Evolutionary conservation across 164 flowering plant genomes (phyloP).

Genomic region (Cinnamomum micranthum): DNA sequence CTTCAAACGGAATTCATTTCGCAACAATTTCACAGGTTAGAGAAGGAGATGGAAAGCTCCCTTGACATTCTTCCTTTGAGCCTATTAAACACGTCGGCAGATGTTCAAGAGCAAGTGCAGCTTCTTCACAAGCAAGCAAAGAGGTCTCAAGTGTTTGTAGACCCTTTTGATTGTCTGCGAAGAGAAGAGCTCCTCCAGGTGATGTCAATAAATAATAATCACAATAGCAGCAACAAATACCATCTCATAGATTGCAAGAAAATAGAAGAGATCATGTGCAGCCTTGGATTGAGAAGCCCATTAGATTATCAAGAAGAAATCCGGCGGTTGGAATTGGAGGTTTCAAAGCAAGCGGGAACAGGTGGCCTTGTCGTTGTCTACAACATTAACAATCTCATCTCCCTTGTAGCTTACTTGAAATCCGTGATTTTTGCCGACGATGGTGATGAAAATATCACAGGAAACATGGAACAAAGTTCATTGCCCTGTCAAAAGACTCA

Average conservation of each 20-base stretch:
- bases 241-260: constrained; percentile 26
- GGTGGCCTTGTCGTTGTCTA: constrained; percentile 65
- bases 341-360: constrained; percentile 66
- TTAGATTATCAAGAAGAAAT: constrained; percentile 51
- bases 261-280: constrained; percentile 35
- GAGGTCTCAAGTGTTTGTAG: constrained; percentile 38
- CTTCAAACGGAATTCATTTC: constrained; percentile 45
- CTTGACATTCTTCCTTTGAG: constrained; percentile 66
- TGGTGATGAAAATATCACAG: constrained; percentile 10
- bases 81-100: constrained; percentile 42
- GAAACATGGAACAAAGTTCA: constrained; percentile 18
- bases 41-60: constrained; percentile 54
- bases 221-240: constrained; percentile 23
- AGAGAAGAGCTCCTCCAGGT: constrained; percentile 49
- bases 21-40: constrained; percentile 41
- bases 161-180: constrained; percentile 39
- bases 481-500: constrained; percentile 1
- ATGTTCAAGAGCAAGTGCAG: constrained; percentile 71
- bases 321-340: constrained; percentile 50
- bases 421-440: constrained; percentile 27
- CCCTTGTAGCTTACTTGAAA: constrained; percentile 48
- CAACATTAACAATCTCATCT: constrained; percentile 61
- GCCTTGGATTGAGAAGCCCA: constrained; percentile 41
- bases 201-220: constrained; percentile 32
- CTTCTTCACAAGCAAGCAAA: constrained; percentile 66